Base-by-base conservation (phyloP, 176 grass and related monocot species). In the Eremochloa ophiuroides region DNA sequence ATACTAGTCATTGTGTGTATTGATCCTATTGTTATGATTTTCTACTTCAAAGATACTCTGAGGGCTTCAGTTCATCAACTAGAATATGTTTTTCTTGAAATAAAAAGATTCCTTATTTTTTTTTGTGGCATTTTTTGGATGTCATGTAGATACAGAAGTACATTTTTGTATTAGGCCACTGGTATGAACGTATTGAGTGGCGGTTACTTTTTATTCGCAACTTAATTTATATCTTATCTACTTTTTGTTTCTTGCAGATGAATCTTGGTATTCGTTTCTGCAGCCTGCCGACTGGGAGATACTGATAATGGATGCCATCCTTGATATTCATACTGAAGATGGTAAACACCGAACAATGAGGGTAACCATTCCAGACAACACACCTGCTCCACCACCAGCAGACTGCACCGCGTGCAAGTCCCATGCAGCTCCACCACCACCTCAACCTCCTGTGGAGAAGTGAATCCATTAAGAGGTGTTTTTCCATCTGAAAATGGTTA, bases 281-380 rank as follows among this genome's bases (percentile, higher is more conserved):
- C 79, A 63, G 68, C 82, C 48, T 2, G 59, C 78, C 2, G 60
- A 88, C 6, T 88, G 85, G 84, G 93, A 95, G 29, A 88, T 92
- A 81, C 85, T 95, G 31, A 18, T 95, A 26, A 88, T 92, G 93
- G 90, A 95, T 79, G 87, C 90, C 27, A 92, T 95, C 55, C 79
- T 95, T 23, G 81, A 85, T 72, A 67, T 90, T 41, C 62, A 28
- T 86, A 92, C 75, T 17, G 51, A 92, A 48, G 75, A 90, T 25
- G 93, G 90, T 60, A 95, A 90, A 48, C 73, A 66, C 20, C 74
- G 56, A 50, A 88, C 83, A 9, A 86, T 95, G 28, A 90, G 87
- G 91, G 82, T 95, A 33, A 81, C 75, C 26, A 70, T 92, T 74
- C 78, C 87, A 34, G 79, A 92, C 80, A 88, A 83, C 66, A 85